These are phyloP conservation scores for Kwoniella europaea DNA, from an alignment of 768 basidiomycete genomes.

Conservation along the genomic window DNA sequence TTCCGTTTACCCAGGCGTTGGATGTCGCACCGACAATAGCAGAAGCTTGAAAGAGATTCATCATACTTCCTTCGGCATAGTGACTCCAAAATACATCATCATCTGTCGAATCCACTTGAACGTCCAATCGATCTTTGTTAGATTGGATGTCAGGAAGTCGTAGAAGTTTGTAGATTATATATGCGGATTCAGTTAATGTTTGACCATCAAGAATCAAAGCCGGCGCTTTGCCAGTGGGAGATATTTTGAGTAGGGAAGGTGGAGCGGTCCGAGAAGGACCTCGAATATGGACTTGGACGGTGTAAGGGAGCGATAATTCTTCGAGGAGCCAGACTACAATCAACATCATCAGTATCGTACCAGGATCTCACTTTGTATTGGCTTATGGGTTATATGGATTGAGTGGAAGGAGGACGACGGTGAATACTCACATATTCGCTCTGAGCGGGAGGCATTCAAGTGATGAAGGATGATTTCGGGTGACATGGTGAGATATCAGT, in stretches of 20 bases:
- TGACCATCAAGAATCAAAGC: slow-evolving; percentile 37
- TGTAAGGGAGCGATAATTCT: slow-evolving; percentile 50
- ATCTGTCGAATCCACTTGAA: slow-evolving; percentile 25
- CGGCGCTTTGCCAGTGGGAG: slow-evolving; percentile 51
- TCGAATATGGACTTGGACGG: slow-evolving; percentile 51
- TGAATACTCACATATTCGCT: slow-evolving; percentile 49
- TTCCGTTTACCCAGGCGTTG: slow-evolving; percentile 4
- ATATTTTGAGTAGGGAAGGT: slow-evolving; percentile 40
- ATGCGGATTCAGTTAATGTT: slow-evolving; percentile 42
- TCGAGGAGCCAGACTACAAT: slow-evolving; percentile 51
- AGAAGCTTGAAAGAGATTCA: slow-evolving; percentile 47
- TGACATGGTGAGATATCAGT: slow-evolving; percentile 8
- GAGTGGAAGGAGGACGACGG: not conserved
- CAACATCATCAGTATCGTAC: not conserved
- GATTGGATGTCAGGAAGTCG: slow-evolving; percentile 3
- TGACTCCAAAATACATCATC: slow-evolving; percentile 46
- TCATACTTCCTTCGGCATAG: slow-evolving; percentile 50
- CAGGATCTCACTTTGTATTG: not conserved
- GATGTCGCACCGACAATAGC: slow-evolving; percentile 25
- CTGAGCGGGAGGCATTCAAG: slow-evolving; percentile 51
- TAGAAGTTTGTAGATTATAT: slow-evolving; percentile 44
- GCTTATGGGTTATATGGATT: not conserved
- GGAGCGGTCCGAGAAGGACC: slow-evolving; percentile 37
- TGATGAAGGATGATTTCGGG: slow-evolving; percentile 52
- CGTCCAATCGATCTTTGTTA: slow-evolving; percentile 7